Evolutionary conservation across 352 stramenopile genomes (phyloP).

Genomic region (Phytophthora crassamura): DNA sequence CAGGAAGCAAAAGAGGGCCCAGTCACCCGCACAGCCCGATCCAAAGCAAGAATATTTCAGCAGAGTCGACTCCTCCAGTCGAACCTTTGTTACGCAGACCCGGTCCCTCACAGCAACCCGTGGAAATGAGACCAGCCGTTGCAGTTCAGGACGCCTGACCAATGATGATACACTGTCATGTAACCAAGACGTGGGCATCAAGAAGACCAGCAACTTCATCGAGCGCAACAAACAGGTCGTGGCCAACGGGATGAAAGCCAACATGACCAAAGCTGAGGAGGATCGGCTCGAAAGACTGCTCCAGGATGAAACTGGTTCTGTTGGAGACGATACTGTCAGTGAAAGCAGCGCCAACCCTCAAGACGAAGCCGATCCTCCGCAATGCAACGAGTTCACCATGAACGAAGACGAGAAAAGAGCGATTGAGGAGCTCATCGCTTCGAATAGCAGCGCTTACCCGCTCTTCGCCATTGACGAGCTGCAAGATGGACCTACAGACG

Average conservation of each 20-base stretch:
- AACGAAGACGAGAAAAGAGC: conserved; percentile 39
- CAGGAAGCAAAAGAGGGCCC: conserved; percentile 36
- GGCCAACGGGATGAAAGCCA: conserved; percentile 55
- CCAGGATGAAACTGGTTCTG: conserved; percentile 11
- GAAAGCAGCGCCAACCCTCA: conserved; percentile 8
- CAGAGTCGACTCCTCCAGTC: not conserved
- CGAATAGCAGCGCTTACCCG: conserved; percentile 43
- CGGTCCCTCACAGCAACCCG: not conserved
- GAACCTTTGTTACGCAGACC: conserved; percentile 34
- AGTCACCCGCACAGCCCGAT: conserved; percentile 4
- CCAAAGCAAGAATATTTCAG: conserved; percentile 6
- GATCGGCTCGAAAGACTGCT: conserved; percentile 48
- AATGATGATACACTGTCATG: not conserved
- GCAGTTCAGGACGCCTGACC: not conserved
- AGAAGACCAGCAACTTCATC: conserved; percentile 49
- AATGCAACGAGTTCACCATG: conserved; percentile 55
- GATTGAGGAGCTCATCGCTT: conserved; percentile 57
- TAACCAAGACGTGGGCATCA: not conserved
- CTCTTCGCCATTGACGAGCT: conserved; percentile 40
- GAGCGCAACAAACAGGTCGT: conserved; percentile 63
- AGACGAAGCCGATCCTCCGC: not conserved
- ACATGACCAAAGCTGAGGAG: conserved; percentile 68
- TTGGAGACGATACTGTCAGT: not conserved
- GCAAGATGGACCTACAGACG: conserved; percentile 21
- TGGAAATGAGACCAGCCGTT: conserved; percentile 14